Evolutionary conservation across 2,329 filamentous ascomycete species (phyloP).

Genomic region (Colletotrichum spinosum): DNA sequence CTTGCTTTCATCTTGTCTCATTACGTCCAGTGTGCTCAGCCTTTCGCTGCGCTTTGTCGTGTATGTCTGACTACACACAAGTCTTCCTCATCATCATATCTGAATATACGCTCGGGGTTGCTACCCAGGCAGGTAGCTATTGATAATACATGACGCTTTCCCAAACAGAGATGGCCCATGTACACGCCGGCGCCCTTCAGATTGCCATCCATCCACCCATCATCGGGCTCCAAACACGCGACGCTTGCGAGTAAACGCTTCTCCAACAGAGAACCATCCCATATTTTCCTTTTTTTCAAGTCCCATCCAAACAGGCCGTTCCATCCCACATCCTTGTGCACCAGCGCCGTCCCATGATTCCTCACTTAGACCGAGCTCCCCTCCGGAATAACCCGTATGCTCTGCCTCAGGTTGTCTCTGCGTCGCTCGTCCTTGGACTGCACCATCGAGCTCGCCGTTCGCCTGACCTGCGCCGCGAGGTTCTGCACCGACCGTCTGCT

Average conservation of each 20-base stretch:
- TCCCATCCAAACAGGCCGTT: background rate
- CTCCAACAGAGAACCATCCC: constrained; percentile 13
- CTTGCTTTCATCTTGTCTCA: too few species aligned
- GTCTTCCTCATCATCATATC: too few species aligned
- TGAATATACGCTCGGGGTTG: too few species aligned
- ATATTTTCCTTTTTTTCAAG: background rate
- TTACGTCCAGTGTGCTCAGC: too few species aligned
- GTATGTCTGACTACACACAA: background rate
- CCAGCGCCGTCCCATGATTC: constrained; percentile 11
- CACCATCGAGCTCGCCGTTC: constrained; percentile 29
- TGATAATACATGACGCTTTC: constrained; percentile 6
- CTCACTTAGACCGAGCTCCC: constrained; percentile 31
- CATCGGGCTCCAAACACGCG: constrained; percentile 8
- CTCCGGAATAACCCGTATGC: constrained; percentile 48
- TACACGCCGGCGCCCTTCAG: constrained; percentile 2
- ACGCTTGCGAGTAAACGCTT: constrained; percentile 23
- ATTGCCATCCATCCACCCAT: background rate
- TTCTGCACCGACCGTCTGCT: constrained; percentile 27
- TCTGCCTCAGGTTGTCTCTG: constrained; percentile 49
- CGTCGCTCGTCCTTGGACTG: constrained; percentile 46
- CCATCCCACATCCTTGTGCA: background rate
- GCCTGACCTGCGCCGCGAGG: constrained; percentile 37
- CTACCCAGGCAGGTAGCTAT: too few species aligned
- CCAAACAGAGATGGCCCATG: constrained; percentile 11
- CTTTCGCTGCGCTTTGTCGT: too few species aligned